Evolutionary conservation across 768 basidiomycete species (phyloP).

Genomic region (Dacryopinax primogenitus): DNA sequence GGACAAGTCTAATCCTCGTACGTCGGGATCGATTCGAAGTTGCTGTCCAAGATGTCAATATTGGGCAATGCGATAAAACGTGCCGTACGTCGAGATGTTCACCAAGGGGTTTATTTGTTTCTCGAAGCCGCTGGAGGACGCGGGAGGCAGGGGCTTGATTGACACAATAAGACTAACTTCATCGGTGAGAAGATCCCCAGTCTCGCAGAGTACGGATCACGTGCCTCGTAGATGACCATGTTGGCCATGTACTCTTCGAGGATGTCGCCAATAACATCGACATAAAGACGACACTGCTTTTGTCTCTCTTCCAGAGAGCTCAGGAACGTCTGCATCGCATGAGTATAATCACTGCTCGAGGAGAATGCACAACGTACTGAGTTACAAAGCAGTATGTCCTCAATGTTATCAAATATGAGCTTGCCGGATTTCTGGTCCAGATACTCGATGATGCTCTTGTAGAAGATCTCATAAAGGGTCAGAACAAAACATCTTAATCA

Average conservation of each 20-base stretch:
- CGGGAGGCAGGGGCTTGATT: conserved; percentile 72
- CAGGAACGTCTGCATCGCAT: conserved; percentile 48
- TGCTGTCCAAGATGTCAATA: conserved; percentile 32
- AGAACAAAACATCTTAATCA: neutral
- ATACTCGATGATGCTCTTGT: conserved; percentile 57
- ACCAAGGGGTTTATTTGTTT: conserved; percentile 51
- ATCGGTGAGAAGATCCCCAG: neutral
- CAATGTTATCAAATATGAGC: conserved; percentile 83
- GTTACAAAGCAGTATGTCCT: conserved; percentile 80
- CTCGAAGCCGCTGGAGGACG: conserved; percentile 58
- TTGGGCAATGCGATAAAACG: conserved; percentile 7
- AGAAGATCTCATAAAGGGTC: conserved; percentile 55
- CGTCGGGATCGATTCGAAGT: conserved; percentile 62
- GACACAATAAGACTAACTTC: conserved; percentile 65
- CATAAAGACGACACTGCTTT: conserved; percentile 78
- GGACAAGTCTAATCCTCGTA: conserved; percentile 73
- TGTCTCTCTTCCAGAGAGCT: conserved; percentile 86
- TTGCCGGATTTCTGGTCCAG: conserved; percentile 64
- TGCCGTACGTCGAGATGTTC: conserved; percentile 48
- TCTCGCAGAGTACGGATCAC: neutral
- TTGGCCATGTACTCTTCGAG: conserved; percentile 58
- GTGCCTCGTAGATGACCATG: conserved; percentile 69
- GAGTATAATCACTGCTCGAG: conserved; percentile 6
- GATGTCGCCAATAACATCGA: conserved; percentile 80
- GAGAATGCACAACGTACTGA: conserved; percentile 40